These are phyloP conservation scores for Ceratocystis eucalypticola DNA, from an alignment of 2,329 filamentous ascomycete genomes.

Conservation along the genomic window DNA sequence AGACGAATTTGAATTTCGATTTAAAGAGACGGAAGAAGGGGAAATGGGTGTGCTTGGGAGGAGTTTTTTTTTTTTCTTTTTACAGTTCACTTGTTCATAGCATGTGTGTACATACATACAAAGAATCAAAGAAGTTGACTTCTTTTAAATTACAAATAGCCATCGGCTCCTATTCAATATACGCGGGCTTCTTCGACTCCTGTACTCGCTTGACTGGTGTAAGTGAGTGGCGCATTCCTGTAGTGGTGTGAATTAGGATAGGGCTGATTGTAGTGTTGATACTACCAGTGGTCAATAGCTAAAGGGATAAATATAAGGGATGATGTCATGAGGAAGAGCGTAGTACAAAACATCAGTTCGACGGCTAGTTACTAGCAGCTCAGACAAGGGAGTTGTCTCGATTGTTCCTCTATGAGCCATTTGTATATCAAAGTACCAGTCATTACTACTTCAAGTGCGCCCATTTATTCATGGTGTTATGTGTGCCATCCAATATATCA, in stretches of 20 bases:
- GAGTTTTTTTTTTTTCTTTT: background rate
- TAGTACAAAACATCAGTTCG: too few relatives aligned
- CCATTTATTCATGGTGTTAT: too few relatives aligned
- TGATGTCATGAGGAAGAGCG: background rate
- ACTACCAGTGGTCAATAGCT: too few relatives aligned
- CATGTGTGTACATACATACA: constrained; percentile 1
- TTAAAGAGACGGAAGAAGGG: too few relatives aligned
- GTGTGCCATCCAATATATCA: too few relatives aligned
- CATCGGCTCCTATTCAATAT: background rate
- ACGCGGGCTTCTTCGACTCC: background rate
- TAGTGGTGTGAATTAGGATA: background rate
- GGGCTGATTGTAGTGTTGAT: background rate
- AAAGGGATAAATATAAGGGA: background rate
- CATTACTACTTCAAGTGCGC: too few relatives aligned
- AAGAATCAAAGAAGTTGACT: background rate
- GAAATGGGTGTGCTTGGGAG: background rate
- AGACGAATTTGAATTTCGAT: background rate
- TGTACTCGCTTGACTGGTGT: background rate
- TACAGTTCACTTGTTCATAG: constrained; percentile 5
- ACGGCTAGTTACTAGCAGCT: too few relatives aligned
- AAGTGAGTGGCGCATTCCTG: constrained; percentile 4
- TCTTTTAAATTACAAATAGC: background rate
- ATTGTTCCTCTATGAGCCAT: too few relatives aligned
- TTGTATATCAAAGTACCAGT: too few relatives aligned
- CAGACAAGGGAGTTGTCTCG: too few relatives aligned